Evolutionary conservation across 1,284 basidiomycete genomes (phyloP), one percentile per base, ranked within the genome.

Genomic region (Neolentinus lepideus): DNA sequence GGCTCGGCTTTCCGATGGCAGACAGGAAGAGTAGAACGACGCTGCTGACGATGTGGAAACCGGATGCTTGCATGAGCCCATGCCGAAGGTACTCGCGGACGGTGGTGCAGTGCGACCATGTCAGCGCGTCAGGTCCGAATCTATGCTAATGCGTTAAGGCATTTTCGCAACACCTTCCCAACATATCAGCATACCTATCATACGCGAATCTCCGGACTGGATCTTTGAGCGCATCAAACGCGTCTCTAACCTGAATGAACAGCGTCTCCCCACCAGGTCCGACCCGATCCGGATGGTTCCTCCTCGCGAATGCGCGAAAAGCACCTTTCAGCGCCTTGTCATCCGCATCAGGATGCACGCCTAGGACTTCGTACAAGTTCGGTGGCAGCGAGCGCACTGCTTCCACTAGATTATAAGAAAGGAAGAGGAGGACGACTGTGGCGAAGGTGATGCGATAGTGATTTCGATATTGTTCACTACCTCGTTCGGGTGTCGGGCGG

Each of bases 181-280:
- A 35, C 3, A 2, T 45, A 66, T 31, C 4, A 31, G 6, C 77
- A 56, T 56, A 86, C 88, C 82, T 75, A 70, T 95, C 92, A 67
- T 95, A 95, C 0, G 92, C 92, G 71, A 91, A 94, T 50, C 92
- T 73, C 57, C 85, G 85, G 1, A 83, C 75, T 0, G 92, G 90
- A 61, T 93, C 81, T 57, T 84, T 90, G 29, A 95, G 69, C 0
- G 84, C 83, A 66, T 95, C 92, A 64, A 87, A 94, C 19, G 88
- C 89, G 61, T 85, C 80, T 53, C 91, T 75, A 1, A 90, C 82
- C 26, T 74, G 65, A 56, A 94, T 90, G 66, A 94, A 95, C 48
- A 84, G 59, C 3, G 75, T 75, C 57, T 85, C 83, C 1, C 84
- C 85, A n/a, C 74, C 70, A 0, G 72, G 69, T n/a, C 47, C 47